These are phyloP conservation scores for Marchantia polymorpha DNA, from an alignment of 225 moss, liverwort and hornwort species.

Conservation along the genomic window DNA sequence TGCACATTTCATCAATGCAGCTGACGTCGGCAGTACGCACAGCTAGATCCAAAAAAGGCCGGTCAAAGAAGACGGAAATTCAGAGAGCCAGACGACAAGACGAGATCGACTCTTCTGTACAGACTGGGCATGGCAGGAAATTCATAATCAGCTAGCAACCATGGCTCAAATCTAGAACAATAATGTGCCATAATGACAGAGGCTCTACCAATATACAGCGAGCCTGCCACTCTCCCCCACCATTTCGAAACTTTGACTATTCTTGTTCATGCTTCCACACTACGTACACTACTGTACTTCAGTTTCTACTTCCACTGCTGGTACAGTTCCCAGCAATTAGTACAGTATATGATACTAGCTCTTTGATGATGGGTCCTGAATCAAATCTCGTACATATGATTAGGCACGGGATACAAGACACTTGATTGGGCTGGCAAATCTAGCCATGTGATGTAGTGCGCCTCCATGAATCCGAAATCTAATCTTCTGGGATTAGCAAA, in stretches of 20 bases:
- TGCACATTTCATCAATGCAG: constrained; percentile 2
- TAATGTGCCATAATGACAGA: constrained; percentile 5
- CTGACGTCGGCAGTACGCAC: neutral
- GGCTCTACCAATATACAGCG: neutral
- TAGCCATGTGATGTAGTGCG: neutral
- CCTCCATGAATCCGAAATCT: neutral
- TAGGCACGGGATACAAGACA: neutral
- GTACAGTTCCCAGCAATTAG: neutral
- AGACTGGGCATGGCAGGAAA: neutral
- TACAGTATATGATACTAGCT: neutral
- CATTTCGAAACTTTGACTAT: constrained; percentile 5
- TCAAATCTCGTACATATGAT: neutral
- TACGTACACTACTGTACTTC: neutral
- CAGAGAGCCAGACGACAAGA: neutral
- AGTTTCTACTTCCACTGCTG: neutral
- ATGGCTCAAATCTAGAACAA: neutral
- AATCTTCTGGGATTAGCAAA: neutral
- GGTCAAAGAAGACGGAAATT: neutral
- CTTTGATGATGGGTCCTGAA: neutral
- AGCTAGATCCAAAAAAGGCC: neutral
- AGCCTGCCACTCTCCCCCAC: neutral
- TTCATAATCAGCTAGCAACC: neutral
- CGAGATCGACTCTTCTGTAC: neutral
- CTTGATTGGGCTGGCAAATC: constrained; percentile 4
- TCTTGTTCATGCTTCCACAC: neutral